A percentile compares a stretch with the other conserved stretches of the same genome.
phyloP scores from a whole-genome alignment of 345 rosid genomes.

The Pistacia vera region DNA sequence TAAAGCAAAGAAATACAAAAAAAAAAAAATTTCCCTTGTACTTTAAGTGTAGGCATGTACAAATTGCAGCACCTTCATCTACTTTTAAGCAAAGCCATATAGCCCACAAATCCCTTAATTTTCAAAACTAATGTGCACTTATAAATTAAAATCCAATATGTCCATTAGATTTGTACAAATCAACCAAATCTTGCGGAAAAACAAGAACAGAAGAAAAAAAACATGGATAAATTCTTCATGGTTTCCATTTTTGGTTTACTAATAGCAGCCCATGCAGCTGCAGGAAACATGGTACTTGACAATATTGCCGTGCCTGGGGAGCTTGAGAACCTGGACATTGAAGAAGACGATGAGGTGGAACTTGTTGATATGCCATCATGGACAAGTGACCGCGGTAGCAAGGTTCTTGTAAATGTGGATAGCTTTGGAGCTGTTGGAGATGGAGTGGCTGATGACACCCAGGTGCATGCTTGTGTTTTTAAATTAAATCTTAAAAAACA shows the following conservation, averaged over 20 bases:
- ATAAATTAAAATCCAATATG: slow-evolving; percentile 47
- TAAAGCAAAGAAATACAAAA: slow-evolving; percentile 74
- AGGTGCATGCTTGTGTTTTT: slow-evolving; percentile 46
- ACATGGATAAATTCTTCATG: slow-evolving; percentile 56
- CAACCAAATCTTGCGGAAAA: slow-evolving; percentile 41
- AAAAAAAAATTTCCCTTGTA: slow-evolving; percentile 62
- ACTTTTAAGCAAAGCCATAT: slow-evolving; percentile 95
- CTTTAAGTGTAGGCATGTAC: slow-evolving; percentile 76
- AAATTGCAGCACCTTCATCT: slow-evolving; percentile 64
- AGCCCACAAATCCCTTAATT: slow-evolving; percentile 45
- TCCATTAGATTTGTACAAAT: slow-evolving; percentile 41
- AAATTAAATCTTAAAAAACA: background rate
- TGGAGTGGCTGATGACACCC: slow-evolving; percentile 91
- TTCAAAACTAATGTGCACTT: slow-evolving; percentile 49
- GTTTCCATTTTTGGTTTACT: slow-evolving; percentile 54
- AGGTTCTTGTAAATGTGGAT: slow-evolving; percentile 87
- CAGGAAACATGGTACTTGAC: slow-evolving; percentile 38
- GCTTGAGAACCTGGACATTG: slow-evolving; percentile 55
- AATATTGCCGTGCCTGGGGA: slow-evolving; percentile 53
- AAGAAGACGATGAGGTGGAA: slow-evolving; percentile 48
- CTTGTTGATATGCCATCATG: slow-evolving; percentile 44
- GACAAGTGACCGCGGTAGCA: slow-evolving; percentile 59
- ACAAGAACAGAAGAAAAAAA: slow-evolving; percentile 25
- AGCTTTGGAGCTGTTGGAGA: slow-evolving; percentile 91
- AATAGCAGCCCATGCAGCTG: slow-evolving; percentile 50